Conservation (phyloP, 2,329 filamentous ascomycete genomes). For the Sclerotinia sclerotiorum region DNA sequence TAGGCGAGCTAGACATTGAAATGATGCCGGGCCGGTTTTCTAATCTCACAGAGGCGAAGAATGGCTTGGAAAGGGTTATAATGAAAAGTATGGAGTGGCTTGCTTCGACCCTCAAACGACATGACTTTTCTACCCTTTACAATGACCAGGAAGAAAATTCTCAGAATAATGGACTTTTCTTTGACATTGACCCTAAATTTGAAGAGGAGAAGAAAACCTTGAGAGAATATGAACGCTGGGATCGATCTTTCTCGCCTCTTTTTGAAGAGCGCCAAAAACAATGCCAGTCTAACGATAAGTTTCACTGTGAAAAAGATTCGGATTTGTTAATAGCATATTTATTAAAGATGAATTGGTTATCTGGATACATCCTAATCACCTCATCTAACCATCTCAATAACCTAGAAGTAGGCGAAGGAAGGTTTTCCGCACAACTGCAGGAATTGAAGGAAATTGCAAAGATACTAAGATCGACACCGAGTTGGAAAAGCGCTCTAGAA, state of each 20-base stretch:
- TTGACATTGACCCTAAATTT: conserved; percentile 33
- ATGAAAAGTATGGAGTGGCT: conserved; percentile 34
- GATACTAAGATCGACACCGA: neutral
- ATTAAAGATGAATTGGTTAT: conserved; percentile 14
- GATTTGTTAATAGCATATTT: conserved; percentile 15
- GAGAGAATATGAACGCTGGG: conserved; percentile 34
- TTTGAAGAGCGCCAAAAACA: conserved; percentile 6
- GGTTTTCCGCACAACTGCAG: conserved; percentile 12
- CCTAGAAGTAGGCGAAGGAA: neutral
- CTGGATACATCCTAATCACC: conserved; percentile 17
- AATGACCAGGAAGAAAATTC: conserved; percentile 5
- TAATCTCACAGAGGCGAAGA: conserved; percentile 26
- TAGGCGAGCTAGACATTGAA: conserved; percentile 28
- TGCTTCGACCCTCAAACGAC: conserved; percentile 32
- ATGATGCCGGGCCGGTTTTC: conserved; percentile 31
- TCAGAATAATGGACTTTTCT: conserved; percentile 26
- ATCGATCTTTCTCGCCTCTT: conserved; percentile 31
- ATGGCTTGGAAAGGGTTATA: conserved; percentile 30
- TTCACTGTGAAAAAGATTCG: conserved; percentile 3
- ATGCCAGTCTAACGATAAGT: conserved; percentile 26
- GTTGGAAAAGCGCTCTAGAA: conserved; percentile 21
- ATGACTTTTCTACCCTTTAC: conserved; percentile 27
- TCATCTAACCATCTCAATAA: conserved; percentile 13
- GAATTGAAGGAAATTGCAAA: conserved; percentile 13
- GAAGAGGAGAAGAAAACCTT: conserved; percentile 29